Evolutionary conservation across 2,329 filamentous ascomycete species (phyloP).

Genomic region (Cercospora nicotianae): DNA sequence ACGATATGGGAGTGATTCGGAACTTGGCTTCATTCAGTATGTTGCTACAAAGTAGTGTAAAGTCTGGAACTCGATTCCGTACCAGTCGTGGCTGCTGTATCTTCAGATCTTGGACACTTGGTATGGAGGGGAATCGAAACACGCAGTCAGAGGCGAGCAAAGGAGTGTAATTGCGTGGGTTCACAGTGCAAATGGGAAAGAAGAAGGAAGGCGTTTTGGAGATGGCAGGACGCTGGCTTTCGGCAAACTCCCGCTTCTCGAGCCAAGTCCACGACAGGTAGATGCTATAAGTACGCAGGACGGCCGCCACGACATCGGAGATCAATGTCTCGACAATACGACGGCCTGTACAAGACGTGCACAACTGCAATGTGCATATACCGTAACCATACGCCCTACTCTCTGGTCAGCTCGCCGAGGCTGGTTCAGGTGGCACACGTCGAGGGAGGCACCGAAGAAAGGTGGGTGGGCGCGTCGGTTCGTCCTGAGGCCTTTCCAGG

Average conservation of each 20-base stretch:
- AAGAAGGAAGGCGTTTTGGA: neutral
- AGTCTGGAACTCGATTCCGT: neutral
- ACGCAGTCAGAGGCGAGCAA: neutral
- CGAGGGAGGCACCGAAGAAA: neutral
- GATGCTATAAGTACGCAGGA: neutral
- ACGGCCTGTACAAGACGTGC: neutral
- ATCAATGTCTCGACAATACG: neutral
- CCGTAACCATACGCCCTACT: neutral
- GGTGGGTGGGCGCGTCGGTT: neutral
- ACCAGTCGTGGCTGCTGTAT: neutral
- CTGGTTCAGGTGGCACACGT: neutral
- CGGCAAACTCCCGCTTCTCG: conserved; percentile 1
- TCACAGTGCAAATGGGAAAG: neutral
- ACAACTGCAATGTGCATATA: neutral
- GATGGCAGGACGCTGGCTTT: conserved; percentile 1
- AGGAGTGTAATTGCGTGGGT: neutral
- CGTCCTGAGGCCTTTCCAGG: neutral
- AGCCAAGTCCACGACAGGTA: neutral
- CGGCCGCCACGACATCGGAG: neutral
- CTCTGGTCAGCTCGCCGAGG: neutral
- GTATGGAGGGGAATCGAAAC: neutral
- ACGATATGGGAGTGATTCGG: neutral
- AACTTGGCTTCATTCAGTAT: conserved; percentile 5
- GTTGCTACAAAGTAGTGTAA: neutral
- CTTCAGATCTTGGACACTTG: neutral